A percentile compares a stretch with the other conserved stretches of the same genome.
Conservation (phyloP, 495 filamentous ascomycete species). For the Talaromyces ruber region DNA sequence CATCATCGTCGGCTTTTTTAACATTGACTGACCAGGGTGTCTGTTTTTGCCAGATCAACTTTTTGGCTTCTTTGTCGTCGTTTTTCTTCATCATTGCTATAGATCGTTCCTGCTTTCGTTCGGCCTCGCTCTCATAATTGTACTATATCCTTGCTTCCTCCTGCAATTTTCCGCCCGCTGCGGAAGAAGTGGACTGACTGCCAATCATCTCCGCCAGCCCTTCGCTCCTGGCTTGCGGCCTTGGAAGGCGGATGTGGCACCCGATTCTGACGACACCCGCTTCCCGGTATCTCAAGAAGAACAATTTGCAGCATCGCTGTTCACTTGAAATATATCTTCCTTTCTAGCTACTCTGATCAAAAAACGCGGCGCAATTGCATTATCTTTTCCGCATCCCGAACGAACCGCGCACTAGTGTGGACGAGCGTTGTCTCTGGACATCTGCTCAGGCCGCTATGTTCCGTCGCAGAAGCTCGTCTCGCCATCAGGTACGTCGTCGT, state of each 20-base stretch:
- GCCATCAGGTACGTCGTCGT: slow-evolving; percentile 43
- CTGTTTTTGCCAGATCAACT: neutral
- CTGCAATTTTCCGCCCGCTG: neutral
- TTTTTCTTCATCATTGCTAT: neutral
- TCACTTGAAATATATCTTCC: neutral
- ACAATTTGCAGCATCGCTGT: neutral
- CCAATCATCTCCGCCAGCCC: slow-evolving; percentile 1
- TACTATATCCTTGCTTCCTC: neutral
- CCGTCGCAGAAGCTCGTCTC: slow-evolving; percentile 42
- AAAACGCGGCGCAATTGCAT: neutral
- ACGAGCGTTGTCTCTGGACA: slow-evolving; percentile 1
- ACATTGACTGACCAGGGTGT: neutral
- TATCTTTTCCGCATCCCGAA: neutral
- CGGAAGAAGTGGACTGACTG: neutral
- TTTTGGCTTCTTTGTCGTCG: neutral
- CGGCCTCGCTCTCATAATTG: neutral
- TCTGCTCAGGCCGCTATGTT: slow-evolving; percentile 31
- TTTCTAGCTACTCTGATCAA: neutral
- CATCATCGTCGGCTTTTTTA: neutral
- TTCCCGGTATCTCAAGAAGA: neutral
- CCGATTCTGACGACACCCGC: neutral
- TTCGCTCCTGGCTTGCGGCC: neutral
- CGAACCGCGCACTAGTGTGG: neutral
- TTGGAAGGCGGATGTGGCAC: neutral
- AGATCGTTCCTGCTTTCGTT: neutral